Evolutionary conservation across 106 monocot species (phyloP), one percentile per base, ranked within the genome.

Genomic region (Allium fistulosum): DNA sequence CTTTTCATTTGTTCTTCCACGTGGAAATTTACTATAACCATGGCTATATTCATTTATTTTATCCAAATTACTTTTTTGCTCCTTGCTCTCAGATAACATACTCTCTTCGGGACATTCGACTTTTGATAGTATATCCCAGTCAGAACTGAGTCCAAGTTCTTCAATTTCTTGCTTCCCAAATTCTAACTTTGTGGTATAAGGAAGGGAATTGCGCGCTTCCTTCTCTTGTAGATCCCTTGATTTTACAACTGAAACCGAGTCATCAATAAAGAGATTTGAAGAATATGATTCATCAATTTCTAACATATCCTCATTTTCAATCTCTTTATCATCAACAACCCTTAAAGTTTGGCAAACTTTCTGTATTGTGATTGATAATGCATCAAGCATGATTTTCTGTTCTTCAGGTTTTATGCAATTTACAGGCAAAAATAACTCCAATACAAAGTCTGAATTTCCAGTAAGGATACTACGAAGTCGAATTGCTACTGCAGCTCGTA

Each of bases 391-490:
- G 45, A 46, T 11, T 57, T 63, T 82, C 58, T 90, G 94, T 69
- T 82, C 79, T 48, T 80, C 90, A 11, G 58, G 62, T 27, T 53
- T 75, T 53, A 55, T 63, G 65, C 84, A 90, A 59, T 84, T 48
- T 11, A 75, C 51, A 11, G 94, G 94, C 62, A 94, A 55, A 76
- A 94, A 87, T 69, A 94, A 87, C 73, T 94, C 94, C 18, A 94
- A 70, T 0, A 90, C 94, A 77, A 83, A 90, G 66, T 94, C 94
- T 8, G 62, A 62, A 14, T 18, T 74, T 16, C 76, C 84, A 13
- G 78, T 79, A 45, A 58, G 51, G 48, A 74, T 66, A 63, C 84
- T 79, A 18, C 87, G 74, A 65, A 94, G 69, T 11, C 87, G 75
- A 28, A 94, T 84, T 2, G 94, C 94, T 11, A 94, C 90, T 12